phyloP scores from a whole-genome alignment of 768 basidiomycete species.

The Naganishia antarctica region DNA sequence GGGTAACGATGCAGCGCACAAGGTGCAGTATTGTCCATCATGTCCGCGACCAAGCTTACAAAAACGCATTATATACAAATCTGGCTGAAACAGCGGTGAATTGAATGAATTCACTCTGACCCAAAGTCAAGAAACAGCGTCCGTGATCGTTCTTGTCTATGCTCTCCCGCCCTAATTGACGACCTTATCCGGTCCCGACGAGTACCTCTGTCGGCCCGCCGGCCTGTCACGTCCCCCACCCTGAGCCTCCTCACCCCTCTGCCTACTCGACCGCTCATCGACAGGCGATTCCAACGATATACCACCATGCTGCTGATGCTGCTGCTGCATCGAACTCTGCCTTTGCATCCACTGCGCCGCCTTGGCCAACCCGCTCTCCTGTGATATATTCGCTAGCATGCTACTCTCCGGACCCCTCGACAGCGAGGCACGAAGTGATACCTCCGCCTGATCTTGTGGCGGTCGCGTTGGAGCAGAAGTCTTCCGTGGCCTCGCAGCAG shows the following conservation, averaged over 20 bases:
- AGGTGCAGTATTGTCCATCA: too few species aligned
- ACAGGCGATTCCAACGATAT: background rate
- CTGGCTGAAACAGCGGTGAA: too few species aligned
- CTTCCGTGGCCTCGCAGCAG: background rate
- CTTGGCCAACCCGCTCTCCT: constrained; percentile 16
- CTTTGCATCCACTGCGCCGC: constrained; percentile 25
- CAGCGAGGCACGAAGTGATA: background rate
- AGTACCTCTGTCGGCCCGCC: background rate
- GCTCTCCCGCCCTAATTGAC: constrained; percentile 4
- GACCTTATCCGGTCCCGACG: constrained; percentile 1
- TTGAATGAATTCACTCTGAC: too few species aligned
- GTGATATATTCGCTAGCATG: constrained; percentile 3
- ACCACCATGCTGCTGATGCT: background rate
- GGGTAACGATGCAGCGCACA: too few species aligned
- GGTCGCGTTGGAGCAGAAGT: background rate
- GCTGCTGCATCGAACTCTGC: constrained; percentile 1
- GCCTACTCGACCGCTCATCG: background rate
- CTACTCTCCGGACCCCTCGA: background rate
- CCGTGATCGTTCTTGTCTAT: background rate
- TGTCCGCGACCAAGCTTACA: too few species aligned
- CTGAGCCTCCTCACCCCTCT: background rate
- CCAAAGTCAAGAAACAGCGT: background rate
- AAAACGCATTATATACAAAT: too few species aligned
- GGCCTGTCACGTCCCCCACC: background rate
- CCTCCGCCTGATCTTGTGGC: background rate